Percentiles rank a stretch among this genome's conserved stretches.
Evolutionary conservation across 345 rosid species (phyloP).

Genomic region (Combretum micranthum): DNA sequence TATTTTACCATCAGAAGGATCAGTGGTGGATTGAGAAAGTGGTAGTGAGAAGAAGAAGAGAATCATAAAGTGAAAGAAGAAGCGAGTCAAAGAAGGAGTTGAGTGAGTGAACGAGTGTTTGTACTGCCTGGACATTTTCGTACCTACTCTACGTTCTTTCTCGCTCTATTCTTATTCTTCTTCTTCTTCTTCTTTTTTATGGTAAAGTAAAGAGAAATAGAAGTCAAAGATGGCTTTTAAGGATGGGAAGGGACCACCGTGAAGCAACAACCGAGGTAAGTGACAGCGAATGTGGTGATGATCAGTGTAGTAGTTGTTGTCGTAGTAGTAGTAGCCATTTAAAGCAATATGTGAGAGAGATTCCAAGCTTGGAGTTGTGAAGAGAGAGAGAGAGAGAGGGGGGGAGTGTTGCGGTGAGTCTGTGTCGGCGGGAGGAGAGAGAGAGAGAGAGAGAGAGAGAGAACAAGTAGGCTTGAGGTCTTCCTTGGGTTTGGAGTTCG

Average conservation of each 20-base stretch:
- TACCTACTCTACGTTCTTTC: no score
- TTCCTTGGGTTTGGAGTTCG: no score
- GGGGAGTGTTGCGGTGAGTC: not conserved
- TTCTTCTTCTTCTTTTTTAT: not conserved
- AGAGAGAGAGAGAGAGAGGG: not conserved
- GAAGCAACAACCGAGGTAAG: not conserved
- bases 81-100: constrained; percentile 10
- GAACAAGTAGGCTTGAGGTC: not conserved
- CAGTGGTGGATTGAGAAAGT: constrained; percentile 29
- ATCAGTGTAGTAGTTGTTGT: no score
- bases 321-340: constrained; percentile 5
- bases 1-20: constrained; percentile 35
- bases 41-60: constrained; percentile 7
- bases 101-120: constrained; percentile 3
- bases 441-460: not conserved
- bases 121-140: constrained; percentile 6
- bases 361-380: constrained; percentile 13
- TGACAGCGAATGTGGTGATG: not conserved
- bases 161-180: no score
- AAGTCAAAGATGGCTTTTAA: not conserved
- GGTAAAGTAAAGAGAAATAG: not conserved
- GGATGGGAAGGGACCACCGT: no score
- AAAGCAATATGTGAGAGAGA: constrained; percentile 16
- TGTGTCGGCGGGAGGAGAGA: constrained; percentile 15
- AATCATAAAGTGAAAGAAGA: constrained; percentile 12